These are phyloP conservation scores for Rhododendron kiyosumense DNA, from an alignment of 148 eudicot genomes.

Conservation along the genomic window DNA sequence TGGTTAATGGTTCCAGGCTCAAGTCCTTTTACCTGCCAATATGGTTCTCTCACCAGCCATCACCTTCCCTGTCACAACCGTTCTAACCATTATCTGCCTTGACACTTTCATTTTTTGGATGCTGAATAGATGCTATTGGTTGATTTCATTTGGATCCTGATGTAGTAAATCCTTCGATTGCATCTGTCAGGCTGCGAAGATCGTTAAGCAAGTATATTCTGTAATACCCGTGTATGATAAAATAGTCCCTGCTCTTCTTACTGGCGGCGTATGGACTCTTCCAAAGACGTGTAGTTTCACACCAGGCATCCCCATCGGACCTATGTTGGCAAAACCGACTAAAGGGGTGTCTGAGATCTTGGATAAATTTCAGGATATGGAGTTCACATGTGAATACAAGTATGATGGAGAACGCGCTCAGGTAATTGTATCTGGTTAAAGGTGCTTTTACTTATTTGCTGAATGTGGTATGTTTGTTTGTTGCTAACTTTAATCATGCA, in stretches of 20 bases:
- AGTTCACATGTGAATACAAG: constrained; percentile 88
- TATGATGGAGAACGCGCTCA: constrained; percentile 99
- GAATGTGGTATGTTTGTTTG: constrained; percentile 9
- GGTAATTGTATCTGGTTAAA: constrained; percentile 32
- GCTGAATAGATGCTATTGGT: neutral
- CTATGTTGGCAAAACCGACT: constrained; percentile 95
- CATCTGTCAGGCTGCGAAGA: constrained; percentile 66
- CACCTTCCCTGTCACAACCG: neutral
- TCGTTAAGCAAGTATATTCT: constrained; percentile 89
- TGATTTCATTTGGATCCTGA: constrained; percentile 8
- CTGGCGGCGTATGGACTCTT: constrained; percentile 76
- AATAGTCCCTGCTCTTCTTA: constrained; percentile 70
- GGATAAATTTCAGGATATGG: constrained; percentile 91
- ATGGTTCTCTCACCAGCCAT: neutral
- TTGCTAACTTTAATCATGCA: neutral
- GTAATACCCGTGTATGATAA: constrained; percentile 83
- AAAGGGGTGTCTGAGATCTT: constrained; percentile 90
- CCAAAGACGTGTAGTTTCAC: constrained; percentile 67
- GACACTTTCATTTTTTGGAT: neutral
- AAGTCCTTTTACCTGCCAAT: neutral
- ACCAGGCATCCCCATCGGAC: constrained; percentile 91
- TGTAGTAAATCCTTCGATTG: constrained; percentile 8
- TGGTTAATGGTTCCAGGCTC: neutral
- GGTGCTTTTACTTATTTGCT: neutral
- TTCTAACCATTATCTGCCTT: neutral